phyloP scores from a whole-genome alignment of 148 eudicot genomes.

The Simmondsia chinensis region DNA sequence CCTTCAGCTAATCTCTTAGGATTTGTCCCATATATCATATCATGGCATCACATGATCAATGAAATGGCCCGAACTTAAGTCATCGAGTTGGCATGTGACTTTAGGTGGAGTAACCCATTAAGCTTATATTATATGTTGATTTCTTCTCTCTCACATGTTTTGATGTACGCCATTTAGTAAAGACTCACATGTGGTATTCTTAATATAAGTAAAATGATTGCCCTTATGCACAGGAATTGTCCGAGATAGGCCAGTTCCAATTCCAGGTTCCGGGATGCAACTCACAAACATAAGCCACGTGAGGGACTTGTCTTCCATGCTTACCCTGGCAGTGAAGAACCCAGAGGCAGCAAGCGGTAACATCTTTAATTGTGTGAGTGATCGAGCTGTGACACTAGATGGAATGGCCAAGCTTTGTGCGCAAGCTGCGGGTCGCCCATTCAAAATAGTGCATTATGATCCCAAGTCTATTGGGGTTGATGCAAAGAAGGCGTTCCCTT shows the following conservation, averaged over 20 bases:
- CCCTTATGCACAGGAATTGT: constrained; percentile 52
- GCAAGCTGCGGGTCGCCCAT: constrained; percentile 65
- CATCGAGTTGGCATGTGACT: no score
- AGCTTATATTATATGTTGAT: no score
- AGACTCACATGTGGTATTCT: no score
- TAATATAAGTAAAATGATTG: no score
- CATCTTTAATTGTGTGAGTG: constrained; percentile 88
- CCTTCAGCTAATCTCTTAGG: no score
- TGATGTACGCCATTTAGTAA: no score
- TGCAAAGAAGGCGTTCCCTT: constrained; percentile 95
- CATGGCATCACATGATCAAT: no score
- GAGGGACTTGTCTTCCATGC: constrained; percentile 88
- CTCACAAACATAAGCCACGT: constrained; percentile 81
- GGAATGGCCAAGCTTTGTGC: constrained; percentile 92
- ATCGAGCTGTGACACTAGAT: constrained; percentile 84
- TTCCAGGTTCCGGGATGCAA: constrained; percentile 96
- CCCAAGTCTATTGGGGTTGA: constrained; percentile 81
- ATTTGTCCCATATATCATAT: no score
- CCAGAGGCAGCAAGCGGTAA: constrained; percentile 65
- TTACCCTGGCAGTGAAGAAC: constrained; percentile 69
- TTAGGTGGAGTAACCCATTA: no score
- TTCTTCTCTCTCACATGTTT: no score
- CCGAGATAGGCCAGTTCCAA: constrained; percentile 73
- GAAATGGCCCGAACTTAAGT: no score
- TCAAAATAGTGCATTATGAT: constrained; percentile 81